Evolutionary conservation across 2,329 filamentous ascomycete species (phyloP).

Genomic region (Colletotrichum kahawae): DNA sequence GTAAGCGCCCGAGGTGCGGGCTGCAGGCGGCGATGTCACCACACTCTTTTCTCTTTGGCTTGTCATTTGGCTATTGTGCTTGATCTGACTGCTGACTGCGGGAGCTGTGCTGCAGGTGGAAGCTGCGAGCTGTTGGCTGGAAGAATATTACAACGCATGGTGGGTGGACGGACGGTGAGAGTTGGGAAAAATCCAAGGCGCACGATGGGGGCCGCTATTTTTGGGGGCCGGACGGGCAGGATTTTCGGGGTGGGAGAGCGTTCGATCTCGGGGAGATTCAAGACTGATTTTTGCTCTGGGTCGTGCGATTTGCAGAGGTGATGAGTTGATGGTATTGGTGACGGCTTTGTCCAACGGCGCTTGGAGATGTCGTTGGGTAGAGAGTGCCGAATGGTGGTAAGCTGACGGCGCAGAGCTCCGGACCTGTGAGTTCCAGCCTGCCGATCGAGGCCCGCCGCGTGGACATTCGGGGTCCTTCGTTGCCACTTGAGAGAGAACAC

Average conservation of each 20-base stretch:
- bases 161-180: neutral
- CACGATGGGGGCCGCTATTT: neutral
- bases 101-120: neutral
- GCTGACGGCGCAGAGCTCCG: constrained; percentile 1
- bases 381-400: constrained; percentile 7
- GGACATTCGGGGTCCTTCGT: neutral
- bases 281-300: neutral
- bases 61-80: neutral
- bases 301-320: neutral
- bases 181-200: neutral
- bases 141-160: neutral
- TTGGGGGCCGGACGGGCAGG: neutral
- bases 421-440: neutral
- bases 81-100: neutral
- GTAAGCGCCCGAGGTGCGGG: constrained; percentile 20
- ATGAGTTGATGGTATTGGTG: neutral
- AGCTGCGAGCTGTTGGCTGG: neutral
- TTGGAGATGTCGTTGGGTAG: neutral
- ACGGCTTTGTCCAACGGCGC: neutral
- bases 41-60: neutral
- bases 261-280: neutral
- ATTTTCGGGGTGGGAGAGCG: neutral
- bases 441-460: neutral
- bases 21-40: neutral
- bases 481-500: neutral